Conservation (phyloP, 495 filamentous ascomycete species). For the Penicillium nucicola region DNA sequence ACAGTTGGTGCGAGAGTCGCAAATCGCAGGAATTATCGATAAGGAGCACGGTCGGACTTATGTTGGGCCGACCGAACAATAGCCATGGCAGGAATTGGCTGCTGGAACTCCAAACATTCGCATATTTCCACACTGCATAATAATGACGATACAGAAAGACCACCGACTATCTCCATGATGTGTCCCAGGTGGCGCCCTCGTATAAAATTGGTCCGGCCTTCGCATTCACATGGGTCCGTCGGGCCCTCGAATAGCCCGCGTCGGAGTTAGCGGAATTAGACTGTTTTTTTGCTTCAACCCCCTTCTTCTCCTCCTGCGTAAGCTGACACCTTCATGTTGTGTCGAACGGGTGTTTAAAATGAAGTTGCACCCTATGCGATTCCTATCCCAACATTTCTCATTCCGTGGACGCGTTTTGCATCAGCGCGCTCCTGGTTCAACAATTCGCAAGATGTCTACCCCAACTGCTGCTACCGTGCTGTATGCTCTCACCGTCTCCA, state of each 20-base stretch:
- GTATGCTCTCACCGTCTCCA: constrained; percentile 53
- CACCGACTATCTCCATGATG: too few relatives aligned
- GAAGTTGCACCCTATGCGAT: constrained; percentile 26
- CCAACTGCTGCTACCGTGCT: constrained; percentile 45
- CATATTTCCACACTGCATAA: too few relatives aligned
- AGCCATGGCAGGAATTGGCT: neutral
- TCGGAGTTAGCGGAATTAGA: constrained; percentile 22
- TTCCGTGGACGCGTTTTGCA: constrained; percentile 4
- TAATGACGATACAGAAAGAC: too few relatives aligned
- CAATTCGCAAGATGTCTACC: constrained; percentile 37
- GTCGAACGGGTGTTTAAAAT: constrained; percentile 6
- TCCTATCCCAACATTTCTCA: constrained; percentile 22
- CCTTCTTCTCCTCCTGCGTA: constrained; percentile 5
- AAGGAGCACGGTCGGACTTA: constrained; percentile 30
- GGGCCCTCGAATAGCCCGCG: neutral
- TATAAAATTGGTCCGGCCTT: neutral
- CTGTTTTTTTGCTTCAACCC: neutral
- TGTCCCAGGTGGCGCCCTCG: too few relatives aligned
- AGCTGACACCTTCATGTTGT: constrained; percentile 1
- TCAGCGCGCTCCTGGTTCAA: constrained; percentile 8
- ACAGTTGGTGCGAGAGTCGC: constrained; percentile 9
- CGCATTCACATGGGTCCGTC: constrained; percentile 10
- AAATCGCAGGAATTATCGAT: constrained; percentile 14
- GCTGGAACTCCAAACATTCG: too few relatives aligned
- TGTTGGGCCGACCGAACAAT: constrained; percentile 26